These are phyloP conservation scores for Achaetomiella virescens DNA, from an alignment of 495 filamentous ascomycete species.

Conservation along the genomic window DNA sequence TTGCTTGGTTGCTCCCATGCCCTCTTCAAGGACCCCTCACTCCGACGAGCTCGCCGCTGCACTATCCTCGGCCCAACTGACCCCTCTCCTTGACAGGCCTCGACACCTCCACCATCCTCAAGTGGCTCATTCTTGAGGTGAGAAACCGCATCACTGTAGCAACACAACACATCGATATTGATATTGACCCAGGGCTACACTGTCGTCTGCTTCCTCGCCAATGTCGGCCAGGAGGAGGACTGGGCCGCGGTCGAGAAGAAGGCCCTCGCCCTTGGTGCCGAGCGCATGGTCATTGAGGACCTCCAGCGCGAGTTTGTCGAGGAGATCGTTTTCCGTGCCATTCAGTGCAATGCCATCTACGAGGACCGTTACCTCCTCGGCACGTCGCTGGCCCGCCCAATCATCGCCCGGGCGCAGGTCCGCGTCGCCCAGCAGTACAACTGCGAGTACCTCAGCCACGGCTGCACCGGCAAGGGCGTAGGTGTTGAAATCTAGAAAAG, in stretches of 20 bases:
- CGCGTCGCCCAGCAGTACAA: slow-evolving; percentile 60
- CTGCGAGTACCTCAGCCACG: slow-evolving; percentile 65
- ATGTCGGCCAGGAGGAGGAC: slow-evolving; percentile 49
- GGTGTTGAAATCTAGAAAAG: neutral
- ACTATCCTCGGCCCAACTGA: slow-evolving; percentile 7
- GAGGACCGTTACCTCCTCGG: slow-evolving; percentile 76
- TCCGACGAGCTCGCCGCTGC: neutral
- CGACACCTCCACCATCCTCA: slow-evolving; percentile 53
- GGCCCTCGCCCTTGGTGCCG: slow-evolving; percentile 64
- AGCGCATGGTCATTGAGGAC: slow-evolving; percentile 57
- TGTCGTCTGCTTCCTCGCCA: slow-evolving; percentile 47
- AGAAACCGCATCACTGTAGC: neutral
- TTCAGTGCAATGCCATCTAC: slow-evolving; percentile 84
- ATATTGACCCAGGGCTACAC: slow-evolving; percentile 20
- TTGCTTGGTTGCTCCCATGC: neutral
- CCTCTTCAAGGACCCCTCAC: neutral
- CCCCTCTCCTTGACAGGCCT: slow-evolving; percentile 39
- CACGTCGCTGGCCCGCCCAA: slow-evolving; percentile 76
- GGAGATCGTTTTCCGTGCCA: slow-evolving; percentile 79
- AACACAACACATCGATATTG: slow-evolving; percentile 38
- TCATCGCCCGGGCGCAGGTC: slow-evolving; percentile 76
- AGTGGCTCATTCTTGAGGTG: slow-evolving; percentile 59
- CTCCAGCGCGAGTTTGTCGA: slow-evolving; percentile 75
- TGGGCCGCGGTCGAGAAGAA: slow-evolving; percentile 51
- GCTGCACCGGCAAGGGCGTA: slow-evolving; percentile 74